Evolutionary conservation across 75 land plant species (phyloP), one percentile per base, ranked within the genome.

Genomic region (Selaginella moellendorffii): DNA sequence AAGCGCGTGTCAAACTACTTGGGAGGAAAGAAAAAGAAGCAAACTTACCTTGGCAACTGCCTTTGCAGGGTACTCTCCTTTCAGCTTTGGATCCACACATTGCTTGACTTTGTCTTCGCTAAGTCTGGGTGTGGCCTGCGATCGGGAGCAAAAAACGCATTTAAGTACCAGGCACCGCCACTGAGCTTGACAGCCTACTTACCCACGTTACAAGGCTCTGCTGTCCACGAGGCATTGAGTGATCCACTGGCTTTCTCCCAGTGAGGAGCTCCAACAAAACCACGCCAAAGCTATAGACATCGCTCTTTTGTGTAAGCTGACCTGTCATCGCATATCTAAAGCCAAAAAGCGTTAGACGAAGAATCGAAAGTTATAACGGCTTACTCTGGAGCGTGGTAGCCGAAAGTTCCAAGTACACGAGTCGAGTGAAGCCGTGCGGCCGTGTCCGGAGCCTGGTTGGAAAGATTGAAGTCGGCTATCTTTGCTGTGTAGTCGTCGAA

Each of bases 181-280:
- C n/a, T n/a, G n/a, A n/a, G n/a, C n/a, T n/a, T n/a, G n/a, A n/a
- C n/a, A n/a, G n/a, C n/a, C n/a, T 22, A 70, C 79, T 62, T 74
- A 88, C 93, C 93, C 93, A 88, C 26, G 93, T 88, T 30, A 88
- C 90, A 69, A 88, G 83, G 71, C 90, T 85, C 53, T 88, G 93
- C 68, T 88, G 93, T 36, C 93, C 93, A 70, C 85, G 88, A 14
- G 93, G 93, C 90, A 85, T 80, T 24, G 93, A 85, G 63, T 83
- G 93, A 52, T 83, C 84, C 51, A 79, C 79, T 30, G 91, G 87
- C 81, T 70, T 79, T 31, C 87, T 68, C 5, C 91, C 91, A 18
- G 91, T 83, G 27, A 87, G 77, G 26, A 87, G 66, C 56, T 87
- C 91, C 63, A 87, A 54, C 82, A 83, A 76, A 23, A 83, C 91